Evolutionary conservation across 306 rosid species (phyloP), one percentile per base, ranked within the genome.

Genomic region (Gleditsia sinensis): DNA sequence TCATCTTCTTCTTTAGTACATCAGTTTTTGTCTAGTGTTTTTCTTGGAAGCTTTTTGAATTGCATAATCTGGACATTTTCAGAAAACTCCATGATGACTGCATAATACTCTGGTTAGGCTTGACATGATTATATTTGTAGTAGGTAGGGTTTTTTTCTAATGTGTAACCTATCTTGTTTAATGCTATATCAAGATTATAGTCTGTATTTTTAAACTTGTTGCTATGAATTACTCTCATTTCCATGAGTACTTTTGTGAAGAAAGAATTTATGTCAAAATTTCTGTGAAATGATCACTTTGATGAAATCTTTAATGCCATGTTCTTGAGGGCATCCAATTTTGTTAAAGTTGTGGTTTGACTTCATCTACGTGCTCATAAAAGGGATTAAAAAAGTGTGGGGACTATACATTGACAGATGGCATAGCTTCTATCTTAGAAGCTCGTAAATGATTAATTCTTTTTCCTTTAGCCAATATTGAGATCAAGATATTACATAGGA

Each of bases 391-490:
- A 37, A 58, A 5, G 23, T 28, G 6, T 57, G 16, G 23, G 9
- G 20, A 49, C 36, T 8, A 43, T 58, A 51, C 50, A 61, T 36
- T 51, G 28, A 27, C n/a, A 69, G 42, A 67, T 58, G 45, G 30
- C 73, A 57, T 37, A 50, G 67, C 72, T 60, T 14, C 19, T 62
- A 23, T 61, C 23, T 28, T 6, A 1, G 24, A 30, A 61, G 9
- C 59, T 7, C 24, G 39, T 54, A 62, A 51, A 69, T 61, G 20
- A 75, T 56, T 58, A n/a, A 23, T 43, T 80, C 23, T 50, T 60
- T 71, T 66, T 50, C 72, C 74, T 67, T 60, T 59, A 23, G 46
- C 40, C 53, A 19, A 21, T 76, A 6, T 73, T 76, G 25, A 71
- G 48, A 36, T 69, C 66, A 58, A 61, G 45, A 37, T 61, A 57